Percentiles rank a stretch among this genome's conserved stretches.
phyloP scores from a whole-genome alignment of 2,329 filamentous ascomycete genomes.

The Blastomyces silverae region DNA sequence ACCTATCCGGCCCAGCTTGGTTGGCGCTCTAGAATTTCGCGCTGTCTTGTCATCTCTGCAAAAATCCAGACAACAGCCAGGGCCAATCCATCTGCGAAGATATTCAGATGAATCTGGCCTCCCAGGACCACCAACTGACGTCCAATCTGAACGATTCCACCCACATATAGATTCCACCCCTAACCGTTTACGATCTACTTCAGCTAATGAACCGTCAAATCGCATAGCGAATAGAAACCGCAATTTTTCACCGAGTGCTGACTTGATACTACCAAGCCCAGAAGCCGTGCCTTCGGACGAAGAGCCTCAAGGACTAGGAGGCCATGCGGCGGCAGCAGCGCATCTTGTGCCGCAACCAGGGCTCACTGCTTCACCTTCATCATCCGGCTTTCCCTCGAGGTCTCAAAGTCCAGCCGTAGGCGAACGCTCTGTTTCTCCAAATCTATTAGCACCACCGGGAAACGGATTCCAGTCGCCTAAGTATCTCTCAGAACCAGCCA shows the following conservation, averaged over 20 bases:
- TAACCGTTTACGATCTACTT: slow-evolving; percentile 49
- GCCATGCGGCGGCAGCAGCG: background rate
- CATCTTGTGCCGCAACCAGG: slow-evolving; percentile 18
- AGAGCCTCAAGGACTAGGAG: slow-evolving; percentile 13
- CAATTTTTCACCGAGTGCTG: slow-evolving; percentile 21
- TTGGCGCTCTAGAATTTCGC: slow-evolving; percentile 89
- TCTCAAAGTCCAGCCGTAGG: slow-evolving; percentile 30
- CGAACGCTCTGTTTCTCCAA: slow-evolving; percentile 30
- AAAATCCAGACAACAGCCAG: slow-evolving; percentile 67
- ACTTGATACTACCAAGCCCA: slow-evolving; percentile 38
- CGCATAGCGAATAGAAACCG: slow-evolving; percentile 40
- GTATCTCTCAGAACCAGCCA: slow-evolving; percentile 27
- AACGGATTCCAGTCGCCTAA: slow-evolving; percentile 36
- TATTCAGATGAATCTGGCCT: slow-evolving; percentile 60
- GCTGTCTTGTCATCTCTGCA: slow-evolving; percentile 83
- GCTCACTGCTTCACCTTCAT: slow-evolving; percentile 33
- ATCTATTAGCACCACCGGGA: slow-evolving; percentile 41
- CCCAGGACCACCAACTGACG: slow-evolving; percentile 25
- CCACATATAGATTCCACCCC: slow-evolving; percentile 24
- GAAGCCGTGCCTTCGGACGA: slow-evolving; percentile 21
- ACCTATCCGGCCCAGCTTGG: slow-evolving; percentile 83
- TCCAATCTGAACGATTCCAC: slow-evolving; percentile 20
- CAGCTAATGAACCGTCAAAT: slow-evolving; percentile 51
- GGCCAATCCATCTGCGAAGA: slow-evolving; percentile 61
- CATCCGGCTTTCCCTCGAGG: slow-evolving; percentile 28